phyloP scores from a whole-genome alignment of 495 filamentous ascomycete genomes.

The Glarea lozoyensis region DNA sequence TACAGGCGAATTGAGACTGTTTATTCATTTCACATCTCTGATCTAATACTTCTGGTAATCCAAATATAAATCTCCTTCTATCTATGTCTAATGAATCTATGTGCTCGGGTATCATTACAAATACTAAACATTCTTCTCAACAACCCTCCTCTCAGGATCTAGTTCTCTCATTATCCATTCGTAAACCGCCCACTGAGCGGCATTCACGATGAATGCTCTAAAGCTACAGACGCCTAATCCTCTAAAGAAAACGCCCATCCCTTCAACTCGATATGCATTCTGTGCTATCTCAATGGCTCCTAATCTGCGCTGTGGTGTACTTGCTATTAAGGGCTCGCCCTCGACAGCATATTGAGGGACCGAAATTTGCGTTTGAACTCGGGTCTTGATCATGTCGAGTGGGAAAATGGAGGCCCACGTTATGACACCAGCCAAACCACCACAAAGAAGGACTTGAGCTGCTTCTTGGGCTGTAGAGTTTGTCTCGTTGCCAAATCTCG shows the following conservation, averaged over 20 bases:
- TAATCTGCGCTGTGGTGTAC: slow-evolving; percentile 24
- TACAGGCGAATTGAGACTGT: no score
- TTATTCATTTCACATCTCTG: no score
- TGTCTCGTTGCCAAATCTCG: slow-evolving; percentile 6
- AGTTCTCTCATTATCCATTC: slow-evolving; percentile 67
- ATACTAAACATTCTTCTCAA: no score
- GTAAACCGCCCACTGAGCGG: slow-evolving; percentile 75
- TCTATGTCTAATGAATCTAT: no score
- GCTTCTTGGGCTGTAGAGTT: slow-evolving; percentile 35
- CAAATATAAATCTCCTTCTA: no score
- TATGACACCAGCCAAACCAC: slow-evolving; percentile 73
- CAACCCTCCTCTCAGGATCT: slow-evolving; percentile 16
- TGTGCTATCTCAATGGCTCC: slow-evolving; percentile 54
- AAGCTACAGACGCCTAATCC: slow-evolving; percentile 71
- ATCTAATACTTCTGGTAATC: no score
- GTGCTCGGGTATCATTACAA: no score
- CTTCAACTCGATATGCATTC: slow-evolving; percentile 55
- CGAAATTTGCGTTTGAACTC: slow-evolving; percentile 58
- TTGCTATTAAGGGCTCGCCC: slow-evolving; percentile 23
- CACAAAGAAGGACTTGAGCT: slow-evolving; percentile 63
- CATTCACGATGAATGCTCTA: slow-evolving; percentile 80
- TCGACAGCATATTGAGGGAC: not conserved
- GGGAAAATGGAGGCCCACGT: slow-evolving; percentile 87
- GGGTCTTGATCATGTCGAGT: slow-evolving; percentile 81
- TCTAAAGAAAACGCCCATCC: slow-evolving; percentile 60